phyloP scores from a whole-genome alignment of 164 flowering plant genomes.

The Warburgia ugandensis region DNA sequence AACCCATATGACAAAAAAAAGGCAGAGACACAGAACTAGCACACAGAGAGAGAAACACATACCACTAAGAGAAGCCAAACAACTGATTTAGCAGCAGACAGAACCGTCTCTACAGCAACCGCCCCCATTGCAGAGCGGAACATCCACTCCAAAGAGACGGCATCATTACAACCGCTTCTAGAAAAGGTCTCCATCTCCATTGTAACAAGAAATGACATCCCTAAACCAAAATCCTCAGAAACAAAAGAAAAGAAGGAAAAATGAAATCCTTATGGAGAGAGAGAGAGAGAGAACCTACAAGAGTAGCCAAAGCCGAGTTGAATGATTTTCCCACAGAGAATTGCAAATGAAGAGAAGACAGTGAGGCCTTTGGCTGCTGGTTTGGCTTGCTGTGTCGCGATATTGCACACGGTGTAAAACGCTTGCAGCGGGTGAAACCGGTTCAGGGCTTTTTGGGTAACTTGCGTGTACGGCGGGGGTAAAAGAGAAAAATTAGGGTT shows the following conservation, averaged over 20 bases:
- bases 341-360: too few species aligned
- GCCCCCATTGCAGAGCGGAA: background rate
- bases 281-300: too few species aligned
- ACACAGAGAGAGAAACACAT: background rate
- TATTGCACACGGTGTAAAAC: too few species aligned
- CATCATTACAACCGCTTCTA: too few species aligned
- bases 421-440: too few species aligned
- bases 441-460: too few species aligned
- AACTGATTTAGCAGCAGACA: background rate
- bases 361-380: too few species aligned
- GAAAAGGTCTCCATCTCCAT: conserved; percentile 1
- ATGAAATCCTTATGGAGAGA: too few species aligned
- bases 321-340: too few species aligned
- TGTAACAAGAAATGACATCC: background rate
- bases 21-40: background rate
- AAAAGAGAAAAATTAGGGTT: too few species aligned
- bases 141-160: background rate
- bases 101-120: background rate
- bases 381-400: too few species aligned
- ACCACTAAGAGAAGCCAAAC: conserved; percentile 3
- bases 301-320: background rate
- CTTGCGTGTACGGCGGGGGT: too few species aligned
- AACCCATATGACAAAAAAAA: background rate
- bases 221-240: conserved; percentile 1
- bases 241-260: background rate